Evolutionary conservation across 2,329 filamentous ascomycete species (phyloP), one percentile per base, ranked within the genome.

Genomic region (Aschersonia sp.): DNA sequence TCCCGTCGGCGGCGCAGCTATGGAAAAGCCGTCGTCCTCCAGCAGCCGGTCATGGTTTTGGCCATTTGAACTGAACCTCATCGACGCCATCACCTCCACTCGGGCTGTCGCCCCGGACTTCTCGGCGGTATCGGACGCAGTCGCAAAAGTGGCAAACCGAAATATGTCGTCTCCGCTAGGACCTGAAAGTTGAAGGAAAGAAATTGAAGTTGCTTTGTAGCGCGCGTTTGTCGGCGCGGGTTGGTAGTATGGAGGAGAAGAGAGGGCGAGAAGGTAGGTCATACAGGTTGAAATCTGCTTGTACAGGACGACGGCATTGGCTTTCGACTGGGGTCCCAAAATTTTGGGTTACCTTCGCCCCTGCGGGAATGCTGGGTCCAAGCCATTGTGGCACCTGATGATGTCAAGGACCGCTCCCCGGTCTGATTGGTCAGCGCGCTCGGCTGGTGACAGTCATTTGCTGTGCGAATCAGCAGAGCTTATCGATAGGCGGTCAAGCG

Each of bases 41-140:
- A 43, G 35, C 50, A 60, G 50, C 54, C 56, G 54, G 45, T 59
- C 58, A 53, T 61, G 53, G 48, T 57, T 55, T 41, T 61, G 58
- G 42, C 53, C 50, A 40, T 44, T 43, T 12, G 51, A 48, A 44
- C 50, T 52, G 47, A 50, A 43, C 14, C 44, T 45, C 29, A 46
- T 48, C 42, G 44, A 46, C 29, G 53, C 32, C 43, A 49, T 46
- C 9, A 22, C 14, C 11, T n/a, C 9, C 39, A n/a, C 31, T 40
- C 31, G 45, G 31, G 22, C n/a, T 22, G 37, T 45, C 32, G 44
- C 30, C 31, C n/a, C 22, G 43, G 14, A n/a, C 6, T 41, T 7
- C 12, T 32, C 43, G 14, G 45, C 8, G 35, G 12, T 42, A 29
- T 29, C 3, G 12, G 12, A 37, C 32, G 12, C 32, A 12, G 12